These are phyloP conservation scores for Pelargonium citronellum DNA, from an alignment of 441 rosid genomes.

Conservation along the genomic window DNA sequence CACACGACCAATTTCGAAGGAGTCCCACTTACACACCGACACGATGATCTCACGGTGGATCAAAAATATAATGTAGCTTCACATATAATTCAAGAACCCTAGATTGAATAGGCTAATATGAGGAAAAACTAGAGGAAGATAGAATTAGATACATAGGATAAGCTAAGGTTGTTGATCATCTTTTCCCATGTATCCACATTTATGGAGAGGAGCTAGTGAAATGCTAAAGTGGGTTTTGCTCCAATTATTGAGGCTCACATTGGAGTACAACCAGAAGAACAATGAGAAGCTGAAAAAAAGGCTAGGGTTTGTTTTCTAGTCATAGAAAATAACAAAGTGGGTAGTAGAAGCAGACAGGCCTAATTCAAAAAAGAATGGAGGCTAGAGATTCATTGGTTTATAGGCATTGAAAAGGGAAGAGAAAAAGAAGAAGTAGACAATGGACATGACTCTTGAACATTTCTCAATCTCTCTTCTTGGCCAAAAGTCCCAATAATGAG, in stretches of 20 bases:
- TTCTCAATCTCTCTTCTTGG: constrained; percentile 7
- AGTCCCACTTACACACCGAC: no score
- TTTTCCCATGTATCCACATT: neutral
- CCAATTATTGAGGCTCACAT: neutral
- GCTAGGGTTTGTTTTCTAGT: constrained; percentile 7
- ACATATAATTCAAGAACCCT: no score
- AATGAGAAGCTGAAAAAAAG: constrained; percentile 8
- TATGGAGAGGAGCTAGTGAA: constrained; percentile 1
- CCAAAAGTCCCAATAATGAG: neutral
- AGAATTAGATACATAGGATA: neutral
- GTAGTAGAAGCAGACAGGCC: constrained; percentile 9
- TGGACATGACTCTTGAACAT: constrained; percentile 1
- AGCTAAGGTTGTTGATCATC: neutral
- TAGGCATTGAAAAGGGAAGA: neutral
- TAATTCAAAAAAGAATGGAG: constrained; percentile 9
- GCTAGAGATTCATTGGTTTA: constrained; percentile 3
- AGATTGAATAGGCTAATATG: no score
- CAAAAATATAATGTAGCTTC: no score
- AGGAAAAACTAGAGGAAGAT: neutral
- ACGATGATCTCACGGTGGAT: no score
- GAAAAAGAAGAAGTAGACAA: constrained; percentile 2
- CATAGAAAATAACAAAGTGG: constrained; percentile 8
- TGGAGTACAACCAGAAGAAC: constrained; percentile 13
- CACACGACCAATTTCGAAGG: no score
- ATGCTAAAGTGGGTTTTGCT: neutral